Evolutionary conservation across 441 rosid genomes (phyloP).

Genomic region (Monsonia emarginata): DNA sequence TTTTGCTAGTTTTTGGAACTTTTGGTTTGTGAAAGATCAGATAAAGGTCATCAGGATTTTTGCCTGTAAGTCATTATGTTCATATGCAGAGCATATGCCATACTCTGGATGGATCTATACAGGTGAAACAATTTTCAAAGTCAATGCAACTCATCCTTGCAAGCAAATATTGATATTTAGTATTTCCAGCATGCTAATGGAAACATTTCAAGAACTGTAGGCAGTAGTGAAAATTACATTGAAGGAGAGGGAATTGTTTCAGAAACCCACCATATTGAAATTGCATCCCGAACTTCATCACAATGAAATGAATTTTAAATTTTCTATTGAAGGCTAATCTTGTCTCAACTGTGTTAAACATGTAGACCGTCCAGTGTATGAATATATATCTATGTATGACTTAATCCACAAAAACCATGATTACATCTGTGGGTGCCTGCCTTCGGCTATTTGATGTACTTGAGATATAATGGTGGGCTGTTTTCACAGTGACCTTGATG

Average conservation of each 20-base stretch:
- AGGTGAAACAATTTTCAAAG: background rate
- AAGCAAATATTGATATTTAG: background rate
- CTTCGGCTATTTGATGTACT: slow-evolving; percentile 1
- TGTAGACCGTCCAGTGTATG: background rate
- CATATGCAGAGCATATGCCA: background rate
- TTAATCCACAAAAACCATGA: background rate
- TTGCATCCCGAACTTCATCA: background rate
- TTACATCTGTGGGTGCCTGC: slow-evolving; percentile 2
- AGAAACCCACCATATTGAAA: background rate
- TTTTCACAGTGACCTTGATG: background rate
- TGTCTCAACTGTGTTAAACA: background rate
- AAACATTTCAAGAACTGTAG: background rate
- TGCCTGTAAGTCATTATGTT: background rate
- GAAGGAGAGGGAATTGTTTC: background rate
- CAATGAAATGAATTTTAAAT: background rate
- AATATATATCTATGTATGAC: background rate
- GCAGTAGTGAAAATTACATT: background rate
- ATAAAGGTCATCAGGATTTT: slow-evolving; percentile 2
- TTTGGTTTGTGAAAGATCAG: background rate
- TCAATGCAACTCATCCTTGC: background rate
- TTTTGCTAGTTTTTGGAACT: background rate
- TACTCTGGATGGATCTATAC: slow-evolving; percentile 2
- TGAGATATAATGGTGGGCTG: background rate
- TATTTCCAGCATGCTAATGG: slow-evolving; percentile 1
- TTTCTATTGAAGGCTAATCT: background rate